A percentile compares a stretch with the other conserved stretches of the same genome.
These are phyloP conservation scores for Sistotremastrum niveocremeum DNA, from an alignment of 768 basidiomycete genomes.

Conservation along the genomic window DNA sequence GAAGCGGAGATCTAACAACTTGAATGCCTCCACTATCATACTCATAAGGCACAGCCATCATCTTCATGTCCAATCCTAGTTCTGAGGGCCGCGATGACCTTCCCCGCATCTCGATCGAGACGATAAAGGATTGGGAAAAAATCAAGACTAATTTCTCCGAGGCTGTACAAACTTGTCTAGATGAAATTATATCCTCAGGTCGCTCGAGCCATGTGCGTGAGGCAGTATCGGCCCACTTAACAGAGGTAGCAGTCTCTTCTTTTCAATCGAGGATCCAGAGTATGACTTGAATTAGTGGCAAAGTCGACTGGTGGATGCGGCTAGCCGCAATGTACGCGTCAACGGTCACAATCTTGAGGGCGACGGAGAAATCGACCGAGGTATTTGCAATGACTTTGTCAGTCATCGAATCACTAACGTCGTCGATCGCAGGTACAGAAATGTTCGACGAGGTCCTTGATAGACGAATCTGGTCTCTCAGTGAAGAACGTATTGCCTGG, in stretches of 20 bases:
- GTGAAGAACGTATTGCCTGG: constrained; percentile 61
- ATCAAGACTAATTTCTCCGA: constrained; percentile 39
- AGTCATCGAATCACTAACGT: not conserved
- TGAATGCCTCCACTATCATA: too few relatives aligned
- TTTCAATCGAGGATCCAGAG: not conserved
- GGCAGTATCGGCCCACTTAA: constrained; percentile 33
- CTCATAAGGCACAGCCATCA: too few relatives aligned
- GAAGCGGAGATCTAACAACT: too few relatives aligned
- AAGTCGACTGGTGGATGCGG: not conserved
- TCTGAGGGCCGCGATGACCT: constrained; percentile 23
- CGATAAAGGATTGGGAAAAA: constrained; percentile 51
- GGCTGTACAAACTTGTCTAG: constrained; percentile 31
- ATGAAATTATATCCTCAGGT: constrained; percentile 29
- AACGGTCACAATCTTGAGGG: constrained; percentile 69
- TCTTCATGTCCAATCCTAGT: too few relatives aligned
- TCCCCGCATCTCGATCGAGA: constrained; percentile 48
- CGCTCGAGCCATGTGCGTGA: constrained; percentile 31
- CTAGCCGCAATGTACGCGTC: constrained; percentile 60
- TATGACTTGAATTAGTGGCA: constrained; percentile 1
- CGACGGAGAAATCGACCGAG: constrained; percentile 39
- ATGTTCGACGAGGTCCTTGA: constrained; percentile 82
- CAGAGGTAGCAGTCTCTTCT: constrained; percentile 26
- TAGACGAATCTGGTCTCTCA: constrained; percentile 66
- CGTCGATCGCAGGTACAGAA: constrained; percentile 40
- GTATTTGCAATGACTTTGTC: constrained; percentile 15